Base-by-base conservation (phyloP, 2,329 filamentous ascomycete species). In the Cyclaneusma minus region DNA sequence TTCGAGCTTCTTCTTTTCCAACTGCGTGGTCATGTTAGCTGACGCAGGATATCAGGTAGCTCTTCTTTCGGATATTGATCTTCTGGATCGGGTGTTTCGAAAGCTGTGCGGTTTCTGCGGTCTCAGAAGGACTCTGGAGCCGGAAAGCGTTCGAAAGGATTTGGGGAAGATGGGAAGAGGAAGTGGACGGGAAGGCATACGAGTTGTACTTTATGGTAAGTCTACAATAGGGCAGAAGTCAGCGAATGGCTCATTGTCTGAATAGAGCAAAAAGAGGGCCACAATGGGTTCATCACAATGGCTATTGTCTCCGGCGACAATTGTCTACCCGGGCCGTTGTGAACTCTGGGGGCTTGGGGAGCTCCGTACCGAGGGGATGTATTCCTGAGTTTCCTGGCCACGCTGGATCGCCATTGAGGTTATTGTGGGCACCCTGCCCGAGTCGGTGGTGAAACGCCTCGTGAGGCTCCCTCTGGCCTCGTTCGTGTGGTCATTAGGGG, bases 361-460 rank as follows among this genome's bases (percentile, higher is more conserved):
- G 29, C 29, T 29, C 33, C 43, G 30, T 48, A 49, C 46, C 38
- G 43, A 47, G 16, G 43, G 40, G 12, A 42, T 43, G 34, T 44
- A 47, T 21, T 48, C 44, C 29, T 41, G 37, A 16, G 33, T 32
- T 21, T 48, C 43, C 28, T 37, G 41, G 19, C 31, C 39, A 20
- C 45, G 38, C 34, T 45, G 45, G 16, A 16, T 41, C n/a, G 40
- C 32, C 22, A 47, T 38, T 24, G 44, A 40, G 31, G 64, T 68
- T 54, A 81, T 59, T 48, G 78, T 82, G 51, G 79, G 77, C 54
- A 87, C 60, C 64, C 84, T 67, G 54, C 82, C 65, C 56, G 81
- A 74, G 56, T 93, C 91, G 31, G 85, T 89, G 36, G 87, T 95
- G 56, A 95, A 95, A 48, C 87, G 78, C 46, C 87, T 76, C 54